Percentiles rank a stretch among this genome's conserved stretches.
phyloP scores from a whole-genome alignment of 108 stramenopile species.

The Nannochloropsis oceanica region DNA sequence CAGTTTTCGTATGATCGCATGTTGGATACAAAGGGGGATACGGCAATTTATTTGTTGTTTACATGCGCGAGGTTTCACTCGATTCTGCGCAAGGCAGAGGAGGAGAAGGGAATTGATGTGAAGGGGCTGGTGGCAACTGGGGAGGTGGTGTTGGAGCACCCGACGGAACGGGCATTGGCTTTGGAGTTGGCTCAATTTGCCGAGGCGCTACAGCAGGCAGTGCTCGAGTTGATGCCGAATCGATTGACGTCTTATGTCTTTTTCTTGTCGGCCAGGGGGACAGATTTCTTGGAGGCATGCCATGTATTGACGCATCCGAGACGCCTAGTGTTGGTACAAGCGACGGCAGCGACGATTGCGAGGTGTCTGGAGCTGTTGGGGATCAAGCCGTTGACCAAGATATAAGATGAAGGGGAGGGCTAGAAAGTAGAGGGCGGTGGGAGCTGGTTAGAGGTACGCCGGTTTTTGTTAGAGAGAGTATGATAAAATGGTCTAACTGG shows the following conservation, averaged over 20 bases:
- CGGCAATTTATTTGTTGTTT: slow-evolving; percentile 94
- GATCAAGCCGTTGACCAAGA: slow-evolving; percentile 66
- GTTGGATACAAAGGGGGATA: slow-evolving; percentile 96
- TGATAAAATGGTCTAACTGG: no score
- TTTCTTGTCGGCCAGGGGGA: slow-evolving; percentile 62
- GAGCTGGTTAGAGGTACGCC: no score
- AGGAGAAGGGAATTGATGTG: slow-evolving; percentile 54
- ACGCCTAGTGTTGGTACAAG: slow-evolving; percentile 79
- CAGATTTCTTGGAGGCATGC: slow-evolving; percentile 60
- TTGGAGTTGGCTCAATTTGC: slow-evolving; percentile 50
- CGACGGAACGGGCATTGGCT: slow-evolving; percentile 79
- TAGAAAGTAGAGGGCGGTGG: not conserved
- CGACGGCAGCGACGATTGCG: slow-evolving; percentile 69
- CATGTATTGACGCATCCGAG: slow-evolving; percentile 28
- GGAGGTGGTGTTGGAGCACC: slow-evolving; percentile 47
- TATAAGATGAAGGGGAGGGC: slow-evolving; percentile 33
- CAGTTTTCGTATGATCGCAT: slow-evolving; percentile 96
- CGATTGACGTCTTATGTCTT: slow-evolving; percentile 91
- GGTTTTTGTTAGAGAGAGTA: no score
- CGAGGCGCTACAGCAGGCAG: slow-evolving; percentile 45
- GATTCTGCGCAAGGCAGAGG: slow-evolving; percentile 77
- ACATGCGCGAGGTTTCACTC: slow-evolving; percentile 77
- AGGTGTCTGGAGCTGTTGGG: slow-evolving; percentile 68
- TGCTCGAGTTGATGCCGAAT: slow-evolving; percentile 74
- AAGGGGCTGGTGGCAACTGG: slow-evolving; percentile 45